A percentile compares a stretch with the other conserved stretches of the same genome.
phyloP scores from a whole-genome alignment of 1,139 yeast species.

The Geotrichum carabidarum region DNA sequence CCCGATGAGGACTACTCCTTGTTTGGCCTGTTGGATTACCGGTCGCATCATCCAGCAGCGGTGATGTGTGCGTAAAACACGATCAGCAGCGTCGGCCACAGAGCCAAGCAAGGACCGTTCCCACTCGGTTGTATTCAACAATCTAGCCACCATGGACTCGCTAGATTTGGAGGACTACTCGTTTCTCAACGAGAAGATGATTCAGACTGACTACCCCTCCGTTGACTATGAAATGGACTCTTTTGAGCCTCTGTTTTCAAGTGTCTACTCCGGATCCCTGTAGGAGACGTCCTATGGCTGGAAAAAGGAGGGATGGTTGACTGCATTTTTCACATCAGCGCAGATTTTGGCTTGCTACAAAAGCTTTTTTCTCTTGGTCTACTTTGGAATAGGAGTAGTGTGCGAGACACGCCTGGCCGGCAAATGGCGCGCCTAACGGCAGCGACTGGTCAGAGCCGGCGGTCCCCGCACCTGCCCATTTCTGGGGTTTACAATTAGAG shows the following conservation, averaged over 20 bases:
- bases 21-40: conserved; percentile 23
- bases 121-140: conserved; percentile 21
- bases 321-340: background rate
- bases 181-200: conserved; percentile 20
- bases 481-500: too few relatives aligned
- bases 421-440: conserved; percentile 29
- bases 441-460: conserved; percentile 28
- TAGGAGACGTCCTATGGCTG: conserved; percentile 9
- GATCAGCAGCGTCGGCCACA: conserved; percentile 45
- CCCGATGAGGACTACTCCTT: conserved; percentile 18
- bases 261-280: conserved; percentile 26
- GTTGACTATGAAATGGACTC: conserved; percentile 18
- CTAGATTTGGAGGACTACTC: conserved; percentile 18
- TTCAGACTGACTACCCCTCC: conserved; percentile 14
- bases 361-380: background rate
- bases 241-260: conserved; percentile 26
- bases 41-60: conserved; percentile 46
- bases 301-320: background rate
- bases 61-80: conserved; percentile 33
- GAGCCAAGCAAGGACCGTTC: conserved; percentile 27
- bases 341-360: background rate
- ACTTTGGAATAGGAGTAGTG: background rate
- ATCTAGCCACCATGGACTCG: conserved; percentile 21
- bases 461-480: background rate
- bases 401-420: conserved; percentile 19